Percentiles rank a stretch among this genome's conserved stretches.
Conservation (phyloP, 1,139 yeast species). For the Saccharomyces pastorianus region DNA sequence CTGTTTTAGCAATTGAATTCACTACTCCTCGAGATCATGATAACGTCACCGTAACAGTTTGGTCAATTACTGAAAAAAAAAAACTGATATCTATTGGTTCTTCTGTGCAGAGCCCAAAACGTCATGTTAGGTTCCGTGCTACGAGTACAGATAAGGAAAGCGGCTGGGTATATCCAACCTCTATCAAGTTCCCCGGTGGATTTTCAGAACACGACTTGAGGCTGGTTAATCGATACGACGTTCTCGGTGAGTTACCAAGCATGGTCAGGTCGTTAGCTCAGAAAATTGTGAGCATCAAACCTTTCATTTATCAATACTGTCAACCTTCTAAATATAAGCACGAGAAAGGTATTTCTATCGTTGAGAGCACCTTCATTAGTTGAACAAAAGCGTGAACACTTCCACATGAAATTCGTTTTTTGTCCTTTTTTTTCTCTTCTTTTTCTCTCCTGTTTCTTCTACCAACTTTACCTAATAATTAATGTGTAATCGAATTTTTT, state of each 20-base stretch:
- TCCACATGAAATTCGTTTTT: background rate
- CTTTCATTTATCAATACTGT: constrained; percentile 76
- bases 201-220: constrained; percentile 41
- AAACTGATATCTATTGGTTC: constrained; percentile 44
- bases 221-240: constrained; percentile 75
- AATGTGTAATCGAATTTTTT: background rate
- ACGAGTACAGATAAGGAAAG: constrained; percentile 47
- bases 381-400: constrained; percentile 1
- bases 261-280: constrained; percentile 73
- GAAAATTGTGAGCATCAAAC: constrained; percentile 79
- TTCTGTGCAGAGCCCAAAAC: constrained; percentile 35
- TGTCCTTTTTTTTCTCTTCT: background rate
- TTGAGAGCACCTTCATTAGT: constrained; percentile 28
- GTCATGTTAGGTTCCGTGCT: constrained; percentile 49
- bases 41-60: constrained; percentile 59
- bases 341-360: constrained; percentile 24
- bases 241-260: constrained; percentile 81
- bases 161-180: constrained; percentile 73
- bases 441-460: background rate
- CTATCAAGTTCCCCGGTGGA: constrained; percentile 45
- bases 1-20: constrained; percentile 79
- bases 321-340: constrained; percentile 36
- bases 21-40: constrained; percentile 77
- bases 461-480: background rate
- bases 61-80: constrained; percentile 54